Percentiles rank a stretch among this genome's conserved stretches.
Evolutionary conservation across 805 yeast genomes (phyloP).

Genomic region (Zygosaccharomyces lentus): DNA sequence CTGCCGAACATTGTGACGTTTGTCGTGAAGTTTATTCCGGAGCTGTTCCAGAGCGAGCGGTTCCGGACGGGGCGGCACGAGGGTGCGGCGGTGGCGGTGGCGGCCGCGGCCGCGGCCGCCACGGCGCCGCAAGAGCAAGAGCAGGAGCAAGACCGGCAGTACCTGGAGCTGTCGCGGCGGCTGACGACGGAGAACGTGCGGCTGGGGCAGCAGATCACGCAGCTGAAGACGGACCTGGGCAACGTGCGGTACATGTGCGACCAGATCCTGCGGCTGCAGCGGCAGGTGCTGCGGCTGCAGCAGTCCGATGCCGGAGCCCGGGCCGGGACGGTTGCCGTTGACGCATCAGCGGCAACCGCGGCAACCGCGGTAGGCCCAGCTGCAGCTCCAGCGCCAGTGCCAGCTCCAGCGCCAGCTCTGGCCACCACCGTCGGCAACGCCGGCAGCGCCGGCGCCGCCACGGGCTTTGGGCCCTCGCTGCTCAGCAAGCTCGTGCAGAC

Average conservation of each 20-base stretch:
- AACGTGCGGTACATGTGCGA: constrained; percentile 26
- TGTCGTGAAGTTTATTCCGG: constrained; percentile 30
- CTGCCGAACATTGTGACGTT: constrained; percentile 30
- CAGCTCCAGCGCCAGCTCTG: too few species aligned
- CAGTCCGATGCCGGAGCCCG: background rate
- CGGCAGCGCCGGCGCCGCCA: background rate
- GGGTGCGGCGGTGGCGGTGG: constrained; percentile 2
- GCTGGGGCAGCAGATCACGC: constrained; percentile 29
- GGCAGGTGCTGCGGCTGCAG: constrained; percentile 15
- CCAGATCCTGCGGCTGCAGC: constrained; percentile 28
- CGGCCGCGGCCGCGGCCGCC: background rate
- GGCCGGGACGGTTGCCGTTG: background rate
- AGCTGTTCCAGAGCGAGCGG: constrained; percentile 23
- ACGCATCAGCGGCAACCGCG: too few species aligned
- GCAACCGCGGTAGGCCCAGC: too few species aligned
- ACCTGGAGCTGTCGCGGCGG: constrained; percentile 27
- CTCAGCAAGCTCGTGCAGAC: constrained; percentile 10
- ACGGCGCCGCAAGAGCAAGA: background rate
- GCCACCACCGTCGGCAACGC: too few species aligned
- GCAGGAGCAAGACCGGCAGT: constrained; percentile 8
- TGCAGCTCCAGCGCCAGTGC: too few species aligned
- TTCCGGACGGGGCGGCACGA: constrained; percentile 14
- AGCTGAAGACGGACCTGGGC: constrained; percentile 27
- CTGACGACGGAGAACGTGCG: constrained; percentile 32
- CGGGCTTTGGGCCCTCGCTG: background rate